A percentile compares a stretch with the other conserved stretches of the same genome.
Evolutionary conservation across 2,329 filamentous ascomycete genomes (phyloP).

Genomic region (Epichloe sylvatica): DNA sequence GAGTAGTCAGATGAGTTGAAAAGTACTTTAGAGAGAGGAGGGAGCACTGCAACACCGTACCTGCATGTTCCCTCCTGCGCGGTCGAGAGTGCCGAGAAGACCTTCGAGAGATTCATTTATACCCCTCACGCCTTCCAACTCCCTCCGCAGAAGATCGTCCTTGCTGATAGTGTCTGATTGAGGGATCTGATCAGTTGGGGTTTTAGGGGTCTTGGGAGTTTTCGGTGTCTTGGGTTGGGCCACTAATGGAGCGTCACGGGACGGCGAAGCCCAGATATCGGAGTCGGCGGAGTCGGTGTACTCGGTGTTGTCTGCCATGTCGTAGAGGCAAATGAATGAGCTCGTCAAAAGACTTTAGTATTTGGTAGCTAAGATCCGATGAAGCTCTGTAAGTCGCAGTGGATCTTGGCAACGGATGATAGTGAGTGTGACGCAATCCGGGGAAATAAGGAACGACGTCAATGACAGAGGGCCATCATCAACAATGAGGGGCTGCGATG

Average conservation of each 20-base stretch:
- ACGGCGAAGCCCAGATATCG: slow-evolving; percentile 35
- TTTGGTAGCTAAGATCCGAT: neutral
- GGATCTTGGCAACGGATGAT: no score
- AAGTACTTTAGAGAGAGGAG: neutral
- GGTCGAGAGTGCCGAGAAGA: slow-evolving; percentile 56
- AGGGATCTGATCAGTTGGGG: slow-evolving; percentile 26
- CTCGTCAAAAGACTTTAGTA: neutral
- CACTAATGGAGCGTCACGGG: slow-evolving; percentile 17
- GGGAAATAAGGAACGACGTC: neutral
- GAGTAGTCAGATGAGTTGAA: slow-evolving; percentile 17
- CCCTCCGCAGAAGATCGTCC: slow-evolving; percentile 59
- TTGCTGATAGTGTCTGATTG: slow-evolving; percentile 41
- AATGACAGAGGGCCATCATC: neutral
- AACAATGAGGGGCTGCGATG: neutral
- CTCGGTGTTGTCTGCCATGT: slow-evolving; percentile 32
- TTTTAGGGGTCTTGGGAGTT: slow-evolving; percentile 35
- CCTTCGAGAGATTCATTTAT: slow-evolving; percentile 82
- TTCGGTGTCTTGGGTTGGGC: slow-evolving; percentile 26
- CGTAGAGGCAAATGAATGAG: neutral
- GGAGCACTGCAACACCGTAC: slow-evolving; percentile 26
- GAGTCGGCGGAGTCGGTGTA: slow-evolving; percentile 34
- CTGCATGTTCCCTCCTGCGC: slow-evolving; percentile 64
- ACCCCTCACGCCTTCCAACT: slow-evolving; percentile 69
- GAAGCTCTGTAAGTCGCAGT: neutral
- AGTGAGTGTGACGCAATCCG: neutral